These are phyloP conservation scores for Alternaria brassicicola DNA, from an alignment of 2,329 filamentous ascomycete species.

Conservation along the genomic window DNA sequence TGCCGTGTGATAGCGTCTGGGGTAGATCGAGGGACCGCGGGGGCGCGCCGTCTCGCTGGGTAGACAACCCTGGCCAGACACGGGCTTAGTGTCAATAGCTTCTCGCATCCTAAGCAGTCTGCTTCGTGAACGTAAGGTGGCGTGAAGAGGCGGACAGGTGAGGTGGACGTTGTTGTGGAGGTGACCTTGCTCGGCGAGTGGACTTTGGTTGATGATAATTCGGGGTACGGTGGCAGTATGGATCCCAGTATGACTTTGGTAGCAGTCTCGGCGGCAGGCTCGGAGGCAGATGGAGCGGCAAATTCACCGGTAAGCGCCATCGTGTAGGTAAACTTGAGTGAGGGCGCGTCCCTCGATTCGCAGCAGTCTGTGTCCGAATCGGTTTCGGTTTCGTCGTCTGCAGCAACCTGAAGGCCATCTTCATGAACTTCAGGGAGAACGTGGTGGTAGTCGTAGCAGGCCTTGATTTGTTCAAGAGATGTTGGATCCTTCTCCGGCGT, in stretches of 20 bases:
- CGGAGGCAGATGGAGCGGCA: background rate
- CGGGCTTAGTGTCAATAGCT: background rate
- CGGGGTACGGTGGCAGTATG: background rate
- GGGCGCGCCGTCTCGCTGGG: background rate
- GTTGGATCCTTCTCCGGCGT: constrained; percentile 9
- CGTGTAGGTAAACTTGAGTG: background rate
- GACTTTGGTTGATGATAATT: background rate
- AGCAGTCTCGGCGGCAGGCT: background rate
- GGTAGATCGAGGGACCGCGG: background rate
- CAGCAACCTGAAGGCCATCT: background rate
- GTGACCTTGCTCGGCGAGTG: background rate
- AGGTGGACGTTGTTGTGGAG: background rate
- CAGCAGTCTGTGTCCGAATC: background rate
- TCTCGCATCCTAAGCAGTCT: background rate
- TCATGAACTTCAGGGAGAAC: background rate
- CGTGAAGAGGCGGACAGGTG: background rate
- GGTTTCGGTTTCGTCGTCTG: background rate
- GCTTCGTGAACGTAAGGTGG: background rate
- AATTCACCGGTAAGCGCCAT: background rate
- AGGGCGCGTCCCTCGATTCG: background rate
- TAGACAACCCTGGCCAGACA: constrained; percentile 15
- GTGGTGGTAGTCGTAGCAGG: constrained; percentile 17
- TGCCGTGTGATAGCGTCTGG: background rate
- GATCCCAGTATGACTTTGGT: too few species aligned
- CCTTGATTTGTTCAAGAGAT: constrained; percentile 14